Base-by-base conservation (phyloP, 2,329 filamentous ascomycete genomes). In the Fusarium heterosporum region DNA sequence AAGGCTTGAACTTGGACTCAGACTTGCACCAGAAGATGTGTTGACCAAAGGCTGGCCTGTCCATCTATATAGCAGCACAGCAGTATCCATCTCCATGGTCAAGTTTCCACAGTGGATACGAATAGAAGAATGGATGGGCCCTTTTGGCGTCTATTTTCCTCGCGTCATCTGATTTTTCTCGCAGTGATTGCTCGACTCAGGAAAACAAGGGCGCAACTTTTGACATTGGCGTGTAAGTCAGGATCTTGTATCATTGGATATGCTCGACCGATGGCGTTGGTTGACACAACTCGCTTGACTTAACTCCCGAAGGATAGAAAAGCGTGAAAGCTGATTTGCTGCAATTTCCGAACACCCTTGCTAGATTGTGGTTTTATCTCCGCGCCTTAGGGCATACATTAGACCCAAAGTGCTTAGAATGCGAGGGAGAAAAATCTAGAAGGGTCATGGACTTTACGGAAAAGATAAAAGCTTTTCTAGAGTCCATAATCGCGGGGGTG, bases 61-160 rank as follows among this genome's bases (percentile, higher is more conserved):
- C 38, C 17, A 56, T 36, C 42, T 48, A 40, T 56, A 54, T 61
- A 54, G 32, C 28, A 38, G 26, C 34, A 28, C 41, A 55, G 38
- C 49, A 30, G 19, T 25, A 32, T 42, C 32, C 56, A 55, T 49
- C 22, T 39, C 61, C 48, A 62, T 41, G 32, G 12, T 13, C 11
- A 22, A 17, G 55, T 68, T 61, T 47, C 65, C 61, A 66, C 49
- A 52, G 30, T 61, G 61, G 54, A 50, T 42, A 61, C 53, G 9
- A 42, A 39, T 45, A 25, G 39, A 42, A 36, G 16, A 22, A 42
- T 22, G 17, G 17, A 26, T 38, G 13, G 36, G 25, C 10, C 30
- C 39, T 54, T 29, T 22, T 36, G 32, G 29, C 26, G 10, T 25
- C 13, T 53, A 16, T 51, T 42, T 55, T 38, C 17, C 34, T 38